Conservation (phyloP, 228 moss, liverwort and hornwort genomes). For the Sphagnum fallax region DNA sequence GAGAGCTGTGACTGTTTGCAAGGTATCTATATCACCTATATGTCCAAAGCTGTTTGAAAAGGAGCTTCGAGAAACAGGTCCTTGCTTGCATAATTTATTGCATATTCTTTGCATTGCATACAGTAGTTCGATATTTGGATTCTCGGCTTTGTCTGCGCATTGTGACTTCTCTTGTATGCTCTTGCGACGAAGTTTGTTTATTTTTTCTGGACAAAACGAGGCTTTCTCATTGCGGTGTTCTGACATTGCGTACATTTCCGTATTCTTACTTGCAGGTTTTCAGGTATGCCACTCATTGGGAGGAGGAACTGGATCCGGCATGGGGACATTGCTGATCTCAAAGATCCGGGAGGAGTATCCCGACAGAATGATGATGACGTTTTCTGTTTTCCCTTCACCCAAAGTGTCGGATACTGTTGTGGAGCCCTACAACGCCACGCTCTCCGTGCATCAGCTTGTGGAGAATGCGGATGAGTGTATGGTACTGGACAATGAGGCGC, state of each 20-base stretch:
- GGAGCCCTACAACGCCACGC: constrained; percentile 33
- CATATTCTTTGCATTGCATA: neutral
- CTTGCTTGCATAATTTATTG: too few species aligned
- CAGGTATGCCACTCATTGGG: constrained; percentile 24
- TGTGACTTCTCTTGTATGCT: neutral
- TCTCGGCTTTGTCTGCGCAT: neutral
- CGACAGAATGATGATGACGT: constrained; percentile 12
- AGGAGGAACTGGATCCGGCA: constrained; percentile 11
- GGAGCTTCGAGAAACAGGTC: too few species aligned
- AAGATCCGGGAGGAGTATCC: constrained; percentile 13
- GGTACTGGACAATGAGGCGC: constrained; percentile 11
- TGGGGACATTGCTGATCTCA: constrained; percentile 12
- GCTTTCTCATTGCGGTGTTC: neutral
- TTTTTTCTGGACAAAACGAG: neutral
- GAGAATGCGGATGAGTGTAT: constrained; percentile 25
- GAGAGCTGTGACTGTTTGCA: constrained; percentile 54
- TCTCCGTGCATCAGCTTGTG: constrained; percentile 37
- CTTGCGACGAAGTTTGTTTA: neutral
- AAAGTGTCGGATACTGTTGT: constrained; percentile 17
- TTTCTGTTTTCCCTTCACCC: constrained; percentile 11
- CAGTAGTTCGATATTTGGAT: neutral
- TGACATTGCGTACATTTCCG: too few species aligned
- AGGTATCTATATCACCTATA: constrained; percentile 7
- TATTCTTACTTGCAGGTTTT: constrained; percentile 8
- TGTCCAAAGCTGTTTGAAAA: too few species aligned